A percentile compares a stretch with the other conserved stretches of the same genome.
Conservation (phyloP, 1,284 basidiomycete genomes). For the Nidula niveotomentosa region DNA sequence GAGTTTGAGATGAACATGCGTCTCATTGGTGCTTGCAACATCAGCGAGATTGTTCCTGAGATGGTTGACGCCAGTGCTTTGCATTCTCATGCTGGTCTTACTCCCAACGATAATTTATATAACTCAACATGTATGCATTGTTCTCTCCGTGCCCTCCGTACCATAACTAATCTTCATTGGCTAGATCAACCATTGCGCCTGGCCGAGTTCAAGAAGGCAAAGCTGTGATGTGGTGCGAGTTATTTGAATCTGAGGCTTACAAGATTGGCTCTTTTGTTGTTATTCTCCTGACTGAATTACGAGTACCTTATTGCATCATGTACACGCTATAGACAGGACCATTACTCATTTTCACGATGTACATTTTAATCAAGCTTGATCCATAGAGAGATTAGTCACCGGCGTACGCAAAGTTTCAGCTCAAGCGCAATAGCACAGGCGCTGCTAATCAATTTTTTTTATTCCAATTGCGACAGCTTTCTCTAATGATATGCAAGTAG, state of each 20-base stretch:
- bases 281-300: too few species aligned
- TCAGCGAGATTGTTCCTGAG: conserved; percentile 72
- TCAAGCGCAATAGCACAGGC: too few species aligned
- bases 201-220: conserved; percentile 22
- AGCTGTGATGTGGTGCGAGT: too few species aligned
- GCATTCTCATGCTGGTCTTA: conserved; percentile 35
- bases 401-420: too few species aligned
- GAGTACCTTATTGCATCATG: too few species aligned
- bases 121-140: conserved; percentile 49
- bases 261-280: too few species aligned
- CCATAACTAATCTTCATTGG: not conserved
- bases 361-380: too few species aligned
- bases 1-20: conserved; percentile 91
- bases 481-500: conserved; percentile 33
- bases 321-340: too few species aligned
- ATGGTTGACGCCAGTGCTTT: conserved; percentile 73
- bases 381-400: too few species aligned
- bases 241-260: too few species aligned
- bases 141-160: not conserved
- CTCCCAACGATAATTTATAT: conserved; percentile 47
- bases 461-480: not conserved
- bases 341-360: too few species aligned
- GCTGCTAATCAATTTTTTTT: too few species aligned
- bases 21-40: conserved; percentile 71
- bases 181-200: conserved; percentile 28